Evolutionary conservation across 2,329 filamentous ascomycete genomes (phyloP).

Genomic region (Talaromyces funiculosus): DNA sequence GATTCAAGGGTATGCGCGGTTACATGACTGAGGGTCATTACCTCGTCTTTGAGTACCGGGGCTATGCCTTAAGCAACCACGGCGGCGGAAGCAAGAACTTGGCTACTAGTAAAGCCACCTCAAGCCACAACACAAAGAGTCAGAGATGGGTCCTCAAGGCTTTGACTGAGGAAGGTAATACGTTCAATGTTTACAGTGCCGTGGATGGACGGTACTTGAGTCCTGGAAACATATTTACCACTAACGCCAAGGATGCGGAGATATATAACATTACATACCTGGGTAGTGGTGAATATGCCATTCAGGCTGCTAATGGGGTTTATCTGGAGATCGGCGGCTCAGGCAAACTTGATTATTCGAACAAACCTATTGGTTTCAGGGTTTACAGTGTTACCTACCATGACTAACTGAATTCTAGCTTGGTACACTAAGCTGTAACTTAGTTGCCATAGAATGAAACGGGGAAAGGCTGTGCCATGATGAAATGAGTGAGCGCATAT

Average conservation of each 20-base stretch:
- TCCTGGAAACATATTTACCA: not conserved
- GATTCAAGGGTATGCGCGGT: conserved; percentile 50
- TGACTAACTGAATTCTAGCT: not conserved
- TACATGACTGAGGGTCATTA: conserved; percentile 52
- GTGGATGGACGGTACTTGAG: not conserved
- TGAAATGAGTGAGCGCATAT: not conserved
- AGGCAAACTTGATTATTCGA: not conserved
- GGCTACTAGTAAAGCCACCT: not conserved
- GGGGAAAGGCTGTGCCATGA: not conserved
- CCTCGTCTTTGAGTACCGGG: conserved; percentile 46
- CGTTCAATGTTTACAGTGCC: conserved; percentile 4
- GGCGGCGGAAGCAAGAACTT: not conserved
- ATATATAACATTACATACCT: conserved; percentile 6
- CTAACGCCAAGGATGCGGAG: not conserved
- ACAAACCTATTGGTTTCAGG: not conserved
- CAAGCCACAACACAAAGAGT: not conserved
- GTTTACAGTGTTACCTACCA: conserved; percentile 8
- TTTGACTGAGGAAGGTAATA: not conserved
- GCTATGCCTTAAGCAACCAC: conserved; percentile 38
- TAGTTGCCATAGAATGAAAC: not conserved
- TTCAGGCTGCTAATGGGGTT: not conserved
- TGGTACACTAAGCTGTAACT: not conserved
- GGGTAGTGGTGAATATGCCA: conserved; percentile 5
- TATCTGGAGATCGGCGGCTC: conserved; percentile 1
- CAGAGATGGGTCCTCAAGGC: conserved; percentile 7